Percentiles rank a stretch among this genome's conserved stretches.
phyloP scores from a whole-genome alignment of 116 monocot species.

The Dioscorea cayenensis region DNA sequence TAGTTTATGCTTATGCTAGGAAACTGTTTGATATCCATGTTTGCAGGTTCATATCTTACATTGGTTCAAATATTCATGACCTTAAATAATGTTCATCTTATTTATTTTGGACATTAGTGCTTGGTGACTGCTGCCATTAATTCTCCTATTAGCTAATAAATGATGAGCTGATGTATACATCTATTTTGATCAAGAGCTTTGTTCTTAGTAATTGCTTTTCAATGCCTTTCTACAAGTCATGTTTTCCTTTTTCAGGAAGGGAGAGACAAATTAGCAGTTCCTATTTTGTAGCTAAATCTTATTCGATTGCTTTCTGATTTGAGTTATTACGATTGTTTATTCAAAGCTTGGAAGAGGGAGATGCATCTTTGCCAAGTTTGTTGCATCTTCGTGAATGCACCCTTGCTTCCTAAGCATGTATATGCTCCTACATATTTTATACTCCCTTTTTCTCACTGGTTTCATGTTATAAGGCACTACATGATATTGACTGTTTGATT shows the following conservation, averaged over 20 bases:
- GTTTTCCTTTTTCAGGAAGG: slow-evolving; percentile 54
- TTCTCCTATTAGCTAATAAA: too few relatives aligned
- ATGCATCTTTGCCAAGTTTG: slow-evolving; percentile 76
- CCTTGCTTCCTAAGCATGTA: slow-evolving; percentile 38
- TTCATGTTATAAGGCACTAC: background rate
- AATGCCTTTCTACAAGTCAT: too few relatives aligned
- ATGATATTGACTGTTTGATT: background rate
- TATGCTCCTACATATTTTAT: slow-evolving; percentile 13
- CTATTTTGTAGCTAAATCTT: slow-evolving; percentile 74
- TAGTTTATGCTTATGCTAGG: too few relatives aligned
- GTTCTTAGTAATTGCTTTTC: too few relatives aligned
- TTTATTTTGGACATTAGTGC: too few relatives aligned
- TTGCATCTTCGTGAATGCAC: slow-evolving; percentile 87
- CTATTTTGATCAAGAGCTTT: too few relatives aligned
- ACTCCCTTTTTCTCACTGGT: background rate
- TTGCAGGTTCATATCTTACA: too few relatives aligned
- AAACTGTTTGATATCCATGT: too few relatives aligned
- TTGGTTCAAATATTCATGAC: too few relatives aligned
- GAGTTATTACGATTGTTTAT: slow-evolving; percentile 94
- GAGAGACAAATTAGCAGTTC: slow-evolving; percentile 60
- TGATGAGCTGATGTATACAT: too few relatives aligned
- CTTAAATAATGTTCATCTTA: too few relatives aligned
- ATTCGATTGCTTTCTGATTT: slow-evolving; percentile 75
- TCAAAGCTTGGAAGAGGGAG: slow-evolving; percentile 97
- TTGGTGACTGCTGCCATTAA: too few relatives aligned